Evolutionary conservation across 1,284 basidiomycete genomes (phyloP), one percentile per base, ranked within the genome.

Genomic region (Bondarzewia mesenterica): DNA sequence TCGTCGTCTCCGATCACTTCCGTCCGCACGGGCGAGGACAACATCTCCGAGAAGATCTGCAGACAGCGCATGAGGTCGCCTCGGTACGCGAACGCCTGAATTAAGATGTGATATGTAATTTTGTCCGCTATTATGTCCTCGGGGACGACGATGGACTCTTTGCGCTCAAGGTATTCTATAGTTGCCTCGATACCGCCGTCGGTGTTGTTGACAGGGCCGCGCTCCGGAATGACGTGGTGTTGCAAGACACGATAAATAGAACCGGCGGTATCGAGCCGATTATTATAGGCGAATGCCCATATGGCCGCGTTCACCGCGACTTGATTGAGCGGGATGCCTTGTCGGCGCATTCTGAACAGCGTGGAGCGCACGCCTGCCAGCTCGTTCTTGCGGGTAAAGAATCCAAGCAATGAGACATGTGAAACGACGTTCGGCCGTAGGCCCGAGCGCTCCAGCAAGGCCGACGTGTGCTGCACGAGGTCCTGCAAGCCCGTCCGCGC

Each of bases 1-100:
- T 21, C 38, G 44, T 36, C 27, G 2, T 32, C 39, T 7, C 14
- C 18, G 18, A 35, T 18, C 20, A 12, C 32, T 25, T 39, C 61
- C 40, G 62, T 58, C 8, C 52, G 54, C 44, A 74, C 68, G 18
- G 71, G 62, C 10, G 72, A 64, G 6, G 74, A 69, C 29, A 90
- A 62, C 82, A 93, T 86, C 52, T 91, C 84, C 40, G 74, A 66
- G 59, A 93, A 82, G 46, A 82, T 69, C 4, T 68, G 62, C 41
- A 92, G 66, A 1, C 79, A 73, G 3, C 70, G 66, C 21, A 64
- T 59, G 46, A 93, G 71, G 55, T 88, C 69, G 5, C 90, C 89
- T 47, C 80, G 74, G 58, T 84, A 84, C 2, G 86, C 75, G 59
- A 83, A 72, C 7, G 71, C 64, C 58, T 88, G 84, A 44, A 91